Conservation (phyloP, 164 flowering plant species). For the Malania oleifera region DNA sequence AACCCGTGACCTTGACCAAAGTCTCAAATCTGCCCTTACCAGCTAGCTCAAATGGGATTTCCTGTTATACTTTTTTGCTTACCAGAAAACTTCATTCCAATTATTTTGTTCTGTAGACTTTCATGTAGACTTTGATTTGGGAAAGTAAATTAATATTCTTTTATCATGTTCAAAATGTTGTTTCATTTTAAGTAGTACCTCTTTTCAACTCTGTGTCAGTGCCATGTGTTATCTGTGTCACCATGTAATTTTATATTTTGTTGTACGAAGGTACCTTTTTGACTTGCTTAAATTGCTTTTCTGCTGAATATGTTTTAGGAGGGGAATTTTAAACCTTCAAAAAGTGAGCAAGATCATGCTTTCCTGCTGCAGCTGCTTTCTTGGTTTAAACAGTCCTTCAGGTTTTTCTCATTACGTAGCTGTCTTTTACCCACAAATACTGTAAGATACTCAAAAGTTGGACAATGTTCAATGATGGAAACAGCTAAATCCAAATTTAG, state of each 20-base stretch:
- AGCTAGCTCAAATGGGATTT: too few species aligned
- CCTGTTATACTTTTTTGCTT: too few species aligned
- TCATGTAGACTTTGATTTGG: too few species aligned
- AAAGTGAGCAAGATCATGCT: conserved; percentile 71
- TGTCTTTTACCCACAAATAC: not conserved
- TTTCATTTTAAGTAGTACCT: not conserved
- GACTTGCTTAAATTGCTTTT: not conserved
- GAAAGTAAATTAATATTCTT: not conserved
- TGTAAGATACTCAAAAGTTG: not conserved
- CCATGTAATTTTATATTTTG: not conserved
- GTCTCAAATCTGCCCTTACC: too few species aligned
- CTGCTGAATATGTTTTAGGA: conserved; percentile 47
- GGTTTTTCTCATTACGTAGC: conserved; percentile 33
- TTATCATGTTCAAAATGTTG: not conserved
- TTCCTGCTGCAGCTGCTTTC: conserved; percentile 90
- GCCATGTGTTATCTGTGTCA: too few species aligned
- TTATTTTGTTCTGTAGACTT: not conserved
- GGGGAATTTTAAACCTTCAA: conserved; percentile 78
- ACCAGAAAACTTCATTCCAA: too few species aligned
- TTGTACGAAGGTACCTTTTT: not conserved
- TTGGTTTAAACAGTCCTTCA: conserved; percentile 95
- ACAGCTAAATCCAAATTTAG: not conserved
- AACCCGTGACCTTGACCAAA: too few species aligned
- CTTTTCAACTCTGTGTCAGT: not conserved
- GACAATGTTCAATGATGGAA: not conserved